These are phyloP conservation scores for Pseudognaphalium luteoalbum DNA, from an alignment of 129 eudicot genomes.

Conservation along the genomic window DNA sequence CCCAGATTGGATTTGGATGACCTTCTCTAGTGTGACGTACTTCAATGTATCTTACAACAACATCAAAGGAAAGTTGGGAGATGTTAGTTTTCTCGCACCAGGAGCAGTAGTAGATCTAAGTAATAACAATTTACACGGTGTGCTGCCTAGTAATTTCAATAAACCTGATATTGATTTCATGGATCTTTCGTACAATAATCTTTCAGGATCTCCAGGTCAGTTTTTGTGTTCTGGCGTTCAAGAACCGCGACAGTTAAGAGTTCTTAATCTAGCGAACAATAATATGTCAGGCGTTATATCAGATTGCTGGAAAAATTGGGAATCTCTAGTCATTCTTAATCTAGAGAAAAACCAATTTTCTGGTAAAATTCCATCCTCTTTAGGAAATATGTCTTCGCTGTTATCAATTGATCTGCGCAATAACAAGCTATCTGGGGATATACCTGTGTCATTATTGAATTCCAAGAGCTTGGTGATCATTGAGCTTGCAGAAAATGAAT, in stretches of 20 bases:
- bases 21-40: background rate
- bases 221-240: conserved; percentile 27
- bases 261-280: conserved; percentile 40
- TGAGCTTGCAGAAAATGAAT: conserved; percentile 33
- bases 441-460: conserved; percentile 26
- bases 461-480: conserved; percentile 15
- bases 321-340: conserved; percentile 16
- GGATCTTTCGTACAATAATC: conserved; percentile 28
- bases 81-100: conserved; percentile 18
- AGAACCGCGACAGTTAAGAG: background rate
- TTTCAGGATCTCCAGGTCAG: conserved; percentile 27
- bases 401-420: conserved; percentile 16
- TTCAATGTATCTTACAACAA: conserved; percentile 20
- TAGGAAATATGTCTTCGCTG: conserved; percentile 21
- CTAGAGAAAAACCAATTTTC: conserved; percentile 21
- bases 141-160: conserved; percentile 18
- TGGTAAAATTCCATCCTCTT: conserved; percentile 33
- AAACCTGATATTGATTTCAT: background rate
- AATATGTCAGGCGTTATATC: conserved; percentile 38
- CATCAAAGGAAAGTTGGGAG: conserved; percentile 21
- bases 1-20: conserved; percentile 14
- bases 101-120: conserved; percentile 23
- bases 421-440: conserved; percentile 28
- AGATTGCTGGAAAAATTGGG: conserved; percentile 34
- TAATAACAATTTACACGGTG: conserved; percentile 16